A percentile compares a stretch with the other conserved stretches of the same genome.
Conservation (phyloP, 2,329 filamentous ascomycete species). For the Colletotrichum musae region DNA sequence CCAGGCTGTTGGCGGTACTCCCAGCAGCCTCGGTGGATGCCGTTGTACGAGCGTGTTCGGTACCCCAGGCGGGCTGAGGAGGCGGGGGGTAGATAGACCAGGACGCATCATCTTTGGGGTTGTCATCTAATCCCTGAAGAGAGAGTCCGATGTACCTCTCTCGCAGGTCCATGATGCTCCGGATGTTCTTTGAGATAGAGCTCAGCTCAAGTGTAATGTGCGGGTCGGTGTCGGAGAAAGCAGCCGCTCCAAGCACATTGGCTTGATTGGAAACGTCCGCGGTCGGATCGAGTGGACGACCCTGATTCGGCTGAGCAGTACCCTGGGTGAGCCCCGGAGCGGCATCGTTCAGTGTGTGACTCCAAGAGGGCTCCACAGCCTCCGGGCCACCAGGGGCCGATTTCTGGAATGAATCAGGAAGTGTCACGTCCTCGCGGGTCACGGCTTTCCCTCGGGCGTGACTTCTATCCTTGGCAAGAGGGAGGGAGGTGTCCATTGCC, state of each 20-base stretch:
- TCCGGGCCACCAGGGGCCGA: background rate
- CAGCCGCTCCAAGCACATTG: constrained; percentile 74
- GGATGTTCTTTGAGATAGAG: constrained; percentile 90
- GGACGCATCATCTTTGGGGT: constrained; percentile 85
- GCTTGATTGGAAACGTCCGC: constrained; percentile 49
- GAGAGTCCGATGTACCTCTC: constrained; percentile 92
- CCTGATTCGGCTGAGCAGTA: background rate
- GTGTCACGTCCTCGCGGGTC: constrained; percentile 20
- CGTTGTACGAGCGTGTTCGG: constrained; percentile 44
- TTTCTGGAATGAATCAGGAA: constrained; percentile 23
- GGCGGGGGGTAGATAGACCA: constrained; percentile 95
- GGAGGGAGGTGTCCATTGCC: constrained; percentile 44
- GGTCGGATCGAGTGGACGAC: constrained; percentile 12
- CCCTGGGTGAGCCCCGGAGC: background rate
- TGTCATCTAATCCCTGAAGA: constrained; percentile 84
- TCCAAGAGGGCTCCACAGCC: background rate
- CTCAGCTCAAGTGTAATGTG: constrained; percentile 87
- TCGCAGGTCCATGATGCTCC: constrained; percentile 88
- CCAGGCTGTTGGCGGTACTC: constrained; percentile 60
- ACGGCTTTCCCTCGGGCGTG: background rate
- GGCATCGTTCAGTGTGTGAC: background rate
- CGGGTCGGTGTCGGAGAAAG: constrained; percentile 80
- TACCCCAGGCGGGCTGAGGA: constrained; percentile 87
- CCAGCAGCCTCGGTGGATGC: constrained; percentile 50
- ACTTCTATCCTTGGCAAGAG: constrained; percentile 10